Evolutionary conservation across 2,329 filamentous ascomycete genomes (phyloP), one percentile per base, ranked within the genome.

Genomic region (Colletotrichum horii): DNA sequence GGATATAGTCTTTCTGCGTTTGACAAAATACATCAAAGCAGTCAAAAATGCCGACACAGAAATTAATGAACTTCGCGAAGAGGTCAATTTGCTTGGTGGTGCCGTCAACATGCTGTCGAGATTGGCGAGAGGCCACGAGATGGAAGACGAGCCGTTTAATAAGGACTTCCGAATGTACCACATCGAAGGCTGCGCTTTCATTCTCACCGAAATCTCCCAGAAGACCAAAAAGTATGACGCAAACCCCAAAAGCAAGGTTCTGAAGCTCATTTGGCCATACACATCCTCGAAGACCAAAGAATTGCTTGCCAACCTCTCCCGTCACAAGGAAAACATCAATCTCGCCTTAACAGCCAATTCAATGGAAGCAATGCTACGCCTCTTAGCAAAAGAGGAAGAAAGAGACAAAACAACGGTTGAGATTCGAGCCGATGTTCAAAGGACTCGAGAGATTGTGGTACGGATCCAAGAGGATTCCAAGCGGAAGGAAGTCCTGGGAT

Each of bases 391-490:
- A 11, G 60, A 70, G 0, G 58, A 62, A 0, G 7, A 26, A 1
- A 14, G 34, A 0, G 19, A 3, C 12, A 48, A 0, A 12, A 0
- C 43, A 0, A 22, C 7, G 0, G 6, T 14, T 0, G 55, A 30
- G 1, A 61, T 69, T 8, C n/a, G 22, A 0, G 14, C 32, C 4
- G 36, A 58, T 3, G 38, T 74, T 2, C 12, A 60, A 4, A 34
- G 61, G 8, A 66, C 58, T 1, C 66, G 58, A 7, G 5, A 70
- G 3, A 74, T 74, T 3, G 32, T 22, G 0, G 22, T 11, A 1
- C 71, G 66, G 3, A 74, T 71, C 8, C n/a, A 48, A 1, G 5
- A 60, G 14, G 32, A 65, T 11, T 4, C 16, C 0, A 0, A 9
- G 0, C 60, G 66, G 8, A 8, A 6, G 2, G 2, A 1, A 3